A percentile compares a stretch with the other conserved stretches of the same genome.
Evolutionary conservation across 768 basidiomycete genomes (phyloP).

Genomic region (Epithele typhae): DNA sequence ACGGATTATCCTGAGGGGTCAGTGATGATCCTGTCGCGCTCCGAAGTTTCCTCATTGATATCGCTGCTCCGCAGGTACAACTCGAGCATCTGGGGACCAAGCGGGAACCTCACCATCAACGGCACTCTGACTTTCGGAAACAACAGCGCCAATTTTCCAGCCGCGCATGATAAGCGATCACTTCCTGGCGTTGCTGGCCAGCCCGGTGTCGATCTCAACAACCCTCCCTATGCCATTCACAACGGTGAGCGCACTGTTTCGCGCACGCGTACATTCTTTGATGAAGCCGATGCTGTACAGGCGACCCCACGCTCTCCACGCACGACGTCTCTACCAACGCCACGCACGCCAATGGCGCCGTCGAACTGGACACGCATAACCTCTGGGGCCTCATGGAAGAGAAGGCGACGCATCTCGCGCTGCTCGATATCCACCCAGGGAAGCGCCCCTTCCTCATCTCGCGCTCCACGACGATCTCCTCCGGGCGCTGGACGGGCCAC

Average conservation of each 20-base stretch:
- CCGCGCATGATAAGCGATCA: slow-evolving; percentile 35
- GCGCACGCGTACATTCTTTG: neutral
- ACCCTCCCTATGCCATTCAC: slow-evolving; percentile 66
- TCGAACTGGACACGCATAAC: slow-evolving; percentile 67
- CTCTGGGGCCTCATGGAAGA: slow-evolving; percentile 72
- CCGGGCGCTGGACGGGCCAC: slow-evolving; percentile 69
- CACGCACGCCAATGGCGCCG: slow-evolving; percentile 57
- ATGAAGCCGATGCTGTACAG: slow-evolving; percentile 50
- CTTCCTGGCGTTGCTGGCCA: slow-evolving; percentile 47
- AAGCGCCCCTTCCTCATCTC: slow-evolving; percentile 69
- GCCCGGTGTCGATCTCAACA: slow-evolving; percentile 45
- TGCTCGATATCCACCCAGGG: slow-evolving; percentile 48
- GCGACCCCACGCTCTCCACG: slow-evolving; percentile 50
- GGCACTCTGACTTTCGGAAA: slow-evolving; percentile 52
- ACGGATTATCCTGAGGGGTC: slow-evolving; percentile 70
- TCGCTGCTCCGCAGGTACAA: slow-evolving; percentile 47
- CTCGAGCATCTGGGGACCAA: slow-evolving; percentile 53
- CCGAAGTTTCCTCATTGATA: no score
- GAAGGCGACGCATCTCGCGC: slow-evolving; percentile 55
- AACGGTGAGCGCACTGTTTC: slow-evolving; percentile 43
- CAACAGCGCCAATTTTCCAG: slow-evolving; percentile 6
- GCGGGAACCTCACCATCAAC: slow-evolving; percentile 72
- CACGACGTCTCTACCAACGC: slow-evolving; percentile 39
- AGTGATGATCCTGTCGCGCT: no score
- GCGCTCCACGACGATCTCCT: slow-evolving; percentile 64